phyloP scores from a whole-genome alignment of 1,284 basidiomycete species.

The Pseudozyma hubeiensis region DNA sequence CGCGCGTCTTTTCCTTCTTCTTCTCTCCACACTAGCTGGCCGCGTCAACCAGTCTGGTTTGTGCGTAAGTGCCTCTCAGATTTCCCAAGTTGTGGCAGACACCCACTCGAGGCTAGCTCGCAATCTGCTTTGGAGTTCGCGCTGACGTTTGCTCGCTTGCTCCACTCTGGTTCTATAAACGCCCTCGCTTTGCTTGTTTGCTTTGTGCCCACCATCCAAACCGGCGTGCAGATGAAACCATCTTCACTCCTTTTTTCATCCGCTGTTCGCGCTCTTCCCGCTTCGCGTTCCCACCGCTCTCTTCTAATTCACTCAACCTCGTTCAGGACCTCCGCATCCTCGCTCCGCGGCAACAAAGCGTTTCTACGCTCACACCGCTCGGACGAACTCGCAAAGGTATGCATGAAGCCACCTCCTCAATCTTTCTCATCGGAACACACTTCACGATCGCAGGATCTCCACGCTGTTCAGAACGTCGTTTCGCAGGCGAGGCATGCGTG shows the following conservation, averaged over 20 bases:
- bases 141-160: constrained; percentile 9
- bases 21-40: neutral
- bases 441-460: neutral
- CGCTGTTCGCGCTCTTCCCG: constrained; percentile 20
- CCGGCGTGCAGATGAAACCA: constrained; percentile 34
- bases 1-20: constrained; percentile 14
- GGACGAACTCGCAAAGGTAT: constrained; percentile 31
- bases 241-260: constrained; percentile 22
- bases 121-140: neutral
- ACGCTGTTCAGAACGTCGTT: neutral
- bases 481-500: constrained; percentile 8
- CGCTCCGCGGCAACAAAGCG: constrained; percentile 9
- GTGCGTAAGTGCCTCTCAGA: too few relatives aligned
- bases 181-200: constrained; percentile 4
- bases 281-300: constrained; percentile 10
- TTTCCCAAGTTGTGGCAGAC: too few relatives aligned
- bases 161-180: neutral
- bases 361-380: constrained; percentile 11
- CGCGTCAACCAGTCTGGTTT: too few relatives aligned
- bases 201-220: constrained; percentile 27
- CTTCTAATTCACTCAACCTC: constrained; percentile 1
- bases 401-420: constrained; percentile 2
- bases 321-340: constrained; percentile 1
- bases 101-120: too few relatives aligned
- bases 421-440: neutral